phyloP scores from a whole-genome alignment of 2,329 filamentous ascomycete genomes.

The Colletotrichum tabaci region DNA sequence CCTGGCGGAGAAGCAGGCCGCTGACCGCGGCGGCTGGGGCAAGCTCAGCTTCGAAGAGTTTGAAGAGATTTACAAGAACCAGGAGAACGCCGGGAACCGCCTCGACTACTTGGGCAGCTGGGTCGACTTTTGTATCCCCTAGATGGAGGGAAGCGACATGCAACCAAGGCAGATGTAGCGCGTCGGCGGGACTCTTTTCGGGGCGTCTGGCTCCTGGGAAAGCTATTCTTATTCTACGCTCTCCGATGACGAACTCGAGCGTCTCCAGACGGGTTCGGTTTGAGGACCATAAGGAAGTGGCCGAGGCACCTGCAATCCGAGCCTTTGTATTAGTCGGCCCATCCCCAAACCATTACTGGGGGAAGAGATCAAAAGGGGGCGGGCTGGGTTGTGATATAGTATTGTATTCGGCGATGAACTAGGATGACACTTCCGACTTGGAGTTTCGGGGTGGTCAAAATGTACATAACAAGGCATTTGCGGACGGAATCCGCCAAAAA shows the following conservation, averaged over 20 bases:
- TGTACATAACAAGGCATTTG: background rate
- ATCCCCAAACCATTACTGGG: background rate
- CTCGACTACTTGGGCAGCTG: conserved; percentile 89
- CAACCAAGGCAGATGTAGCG: background rate
- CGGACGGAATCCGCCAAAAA: background rate
- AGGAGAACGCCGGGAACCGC: conserved; percentile 73
- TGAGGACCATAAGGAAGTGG: background rate
- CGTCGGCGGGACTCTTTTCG: background rate
- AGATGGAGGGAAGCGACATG: conserved; percentile 44
- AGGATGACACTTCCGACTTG: background rate
- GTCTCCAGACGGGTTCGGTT: background rate
- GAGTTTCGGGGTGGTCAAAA: background rate
- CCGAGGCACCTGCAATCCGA: background rate
- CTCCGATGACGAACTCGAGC: background rate
- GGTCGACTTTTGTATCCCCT: conserved; percentile 86
- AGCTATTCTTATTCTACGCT: background rate
- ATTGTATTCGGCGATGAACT: background rate
- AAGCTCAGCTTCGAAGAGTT: conserved; percentile 86
- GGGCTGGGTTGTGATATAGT: background rate
- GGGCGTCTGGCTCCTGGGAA: background rate
- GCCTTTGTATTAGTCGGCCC: background rate
- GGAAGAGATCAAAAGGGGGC: background rate
- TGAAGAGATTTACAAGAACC: conserved; percentile 78
- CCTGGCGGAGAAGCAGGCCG: conserved; percentile 77
- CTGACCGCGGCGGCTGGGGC: conserved; percentile 82